phyloP scores from a whole-genome alignment of 305 asterid genomes.

The Rubia tinctorum region DNA sequence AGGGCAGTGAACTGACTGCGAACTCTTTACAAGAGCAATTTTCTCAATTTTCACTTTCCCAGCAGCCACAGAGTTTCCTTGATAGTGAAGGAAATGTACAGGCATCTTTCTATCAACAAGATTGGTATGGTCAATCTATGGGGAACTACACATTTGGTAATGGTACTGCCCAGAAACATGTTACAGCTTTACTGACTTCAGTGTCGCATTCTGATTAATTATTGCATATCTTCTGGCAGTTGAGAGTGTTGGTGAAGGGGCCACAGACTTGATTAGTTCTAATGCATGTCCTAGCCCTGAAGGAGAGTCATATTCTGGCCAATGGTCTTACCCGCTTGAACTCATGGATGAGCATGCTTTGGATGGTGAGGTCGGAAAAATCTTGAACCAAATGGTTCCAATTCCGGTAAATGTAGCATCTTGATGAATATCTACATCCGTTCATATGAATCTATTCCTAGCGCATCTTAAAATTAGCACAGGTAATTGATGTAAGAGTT shows the following conservation, averaged over 20 bases:
- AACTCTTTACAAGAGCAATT: slow-evolving; percentile 67
- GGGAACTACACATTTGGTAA: slow-evolving; percentile 57
- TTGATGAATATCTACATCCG: not conserved
- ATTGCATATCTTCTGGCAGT: slow-evolving; percentile 39
- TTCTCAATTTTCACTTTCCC: slow-evolving; percentile 66
- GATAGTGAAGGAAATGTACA: slow-evolving; percentile 44
- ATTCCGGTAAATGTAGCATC: slow-evolving; percentile 61
- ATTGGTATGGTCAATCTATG: slow-evolving; percentile 69
- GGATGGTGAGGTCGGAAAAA: slow-evolving; percentile 87
- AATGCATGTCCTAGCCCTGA: slow-evolving; percentile 70
- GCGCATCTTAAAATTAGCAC: not conserved
- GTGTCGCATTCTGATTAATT: slow-evolving; percentile 16
- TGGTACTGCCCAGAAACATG: slow-evolving; percentile 25
- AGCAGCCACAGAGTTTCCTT: slow-evolving; percentile 50
- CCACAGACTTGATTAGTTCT: slow-evolving; percentile 42
- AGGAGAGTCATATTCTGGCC: slow-evolving; percentile 47
- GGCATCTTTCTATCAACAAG: slow-evolving; percentile 54
- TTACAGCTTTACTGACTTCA: slow-evolving; percentile 8
- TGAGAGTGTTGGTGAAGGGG: slow-evolving; percentile 46
- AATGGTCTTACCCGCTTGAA: slow-evolving; percentile 63
- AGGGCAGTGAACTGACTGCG: slow-evolving; percentile 31
- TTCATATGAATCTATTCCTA: not conserved
- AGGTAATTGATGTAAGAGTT: slow-evolving; percentile 6
- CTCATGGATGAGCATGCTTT: slow-evolving; percentile 61
- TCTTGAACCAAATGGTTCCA: slow-evolving; percentile 90